A percentile compares a stretch with the other conserved stretches of the same genome.
These are phyloP conservation scores for Corylus heterophylla DNA, from an alignment of 306 rosid genomes.

Conservation along the genomic window DNA sequence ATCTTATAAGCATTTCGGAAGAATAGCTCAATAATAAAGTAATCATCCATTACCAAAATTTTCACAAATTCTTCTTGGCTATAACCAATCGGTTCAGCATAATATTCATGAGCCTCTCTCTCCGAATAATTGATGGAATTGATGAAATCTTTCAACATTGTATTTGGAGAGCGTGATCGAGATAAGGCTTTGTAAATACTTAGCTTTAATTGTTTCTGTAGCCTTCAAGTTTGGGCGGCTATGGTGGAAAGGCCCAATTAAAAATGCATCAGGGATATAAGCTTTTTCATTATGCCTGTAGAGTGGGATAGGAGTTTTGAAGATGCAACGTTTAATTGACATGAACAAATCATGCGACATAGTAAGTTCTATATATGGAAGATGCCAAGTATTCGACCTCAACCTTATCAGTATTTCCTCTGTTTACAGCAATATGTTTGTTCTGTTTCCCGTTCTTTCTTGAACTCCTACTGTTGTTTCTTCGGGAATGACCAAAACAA, in stretches of 20 bases:
- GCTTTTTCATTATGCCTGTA: background rate
- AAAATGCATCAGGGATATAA: background rate
- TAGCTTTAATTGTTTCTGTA: background rate
- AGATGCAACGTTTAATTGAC: too few species aligned
- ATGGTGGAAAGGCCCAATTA: conserved; percentile 28
- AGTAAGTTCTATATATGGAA: too few species aligned
- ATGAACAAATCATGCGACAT: too few species aligned
- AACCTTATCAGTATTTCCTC: too few species aligned
- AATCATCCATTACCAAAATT: conserved; percentile 34
- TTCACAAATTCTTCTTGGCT: background rate
- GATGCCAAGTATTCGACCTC: too few species aligned
- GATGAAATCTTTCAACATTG: background rate
- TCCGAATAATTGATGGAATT: background rate
- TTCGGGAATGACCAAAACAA: too few species aligned
- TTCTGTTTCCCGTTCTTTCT: too few species aligned
- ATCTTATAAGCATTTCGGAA: background rate
- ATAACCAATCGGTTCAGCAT: background rate
- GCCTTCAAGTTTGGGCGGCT: background rate
- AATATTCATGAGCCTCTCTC: background rate
- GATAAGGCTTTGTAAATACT: background rate
- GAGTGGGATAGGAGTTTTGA: too few species aligned
- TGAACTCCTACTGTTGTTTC: too few species aligned
- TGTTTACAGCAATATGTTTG: too few species aligned
- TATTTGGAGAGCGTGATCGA: too few species aligned
- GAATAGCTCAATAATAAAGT: conserved; percentile 13